phyloP scores from a whole-genome alignment of 495 filamentous ascomycete genomes.

The Penicilliopsis zonata region DNA sequence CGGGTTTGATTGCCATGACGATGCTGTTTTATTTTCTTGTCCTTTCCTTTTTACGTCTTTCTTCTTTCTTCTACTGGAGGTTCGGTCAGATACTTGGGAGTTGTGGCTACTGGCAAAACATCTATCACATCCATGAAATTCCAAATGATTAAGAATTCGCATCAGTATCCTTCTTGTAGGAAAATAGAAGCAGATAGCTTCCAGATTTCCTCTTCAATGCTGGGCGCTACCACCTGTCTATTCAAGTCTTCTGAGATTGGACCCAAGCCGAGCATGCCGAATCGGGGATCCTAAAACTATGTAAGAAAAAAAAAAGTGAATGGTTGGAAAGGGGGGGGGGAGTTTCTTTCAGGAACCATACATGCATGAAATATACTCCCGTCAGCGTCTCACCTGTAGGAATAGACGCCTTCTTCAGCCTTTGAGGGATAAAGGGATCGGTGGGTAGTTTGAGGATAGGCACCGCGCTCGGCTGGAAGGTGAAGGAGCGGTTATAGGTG shows the following conservation, averaged over 20 bases:
- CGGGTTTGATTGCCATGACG: conserved; percentile 1
- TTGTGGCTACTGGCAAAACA: too few species aligned
- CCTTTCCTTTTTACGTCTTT: too few species aligned
- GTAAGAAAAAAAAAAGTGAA: too few species aligned
- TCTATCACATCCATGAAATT: too few species aligned
- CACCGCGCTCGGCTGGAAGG: conserved; percentile 3
- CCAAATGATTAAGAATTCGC: too few species aligned
- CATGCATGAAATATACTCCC: conserved; percentile 6
- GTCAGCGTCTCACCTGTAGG: conserved; percentile 2
- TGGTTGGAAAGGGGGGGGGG: too few species aligned
- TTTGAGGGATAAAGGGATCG: conserved; percentile 1
- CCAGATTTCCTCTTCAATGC: conserved; percentile 1
- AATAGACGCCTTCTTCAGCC: conserved; percentile 1
- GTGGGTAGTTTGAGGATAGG: conserved; percentile 3
- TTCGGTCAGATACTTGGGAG: too few species aligned
- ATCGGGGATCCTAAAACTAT: conserved; percentile 1
- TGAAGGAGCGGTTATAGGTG: neutral
- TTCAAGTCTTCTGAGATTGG: conserved; percentile 1
- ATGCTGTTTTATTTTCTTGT: too few species aligned
- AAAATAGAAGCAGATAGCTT: too few species aligned
- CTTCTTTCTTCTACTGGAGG: too few species aligned
- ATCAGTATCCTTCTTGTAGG: too few species aligned
- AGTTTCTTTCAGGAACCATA: conserved; percentile 2
- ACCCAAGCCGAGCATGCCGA: neutral
- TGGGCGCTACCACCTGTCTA: neutral